Evolutionary conservation across 1,284 basidiomycete genomes (phyloP).

Genomic region (Volvariella surrecta): DNA sequence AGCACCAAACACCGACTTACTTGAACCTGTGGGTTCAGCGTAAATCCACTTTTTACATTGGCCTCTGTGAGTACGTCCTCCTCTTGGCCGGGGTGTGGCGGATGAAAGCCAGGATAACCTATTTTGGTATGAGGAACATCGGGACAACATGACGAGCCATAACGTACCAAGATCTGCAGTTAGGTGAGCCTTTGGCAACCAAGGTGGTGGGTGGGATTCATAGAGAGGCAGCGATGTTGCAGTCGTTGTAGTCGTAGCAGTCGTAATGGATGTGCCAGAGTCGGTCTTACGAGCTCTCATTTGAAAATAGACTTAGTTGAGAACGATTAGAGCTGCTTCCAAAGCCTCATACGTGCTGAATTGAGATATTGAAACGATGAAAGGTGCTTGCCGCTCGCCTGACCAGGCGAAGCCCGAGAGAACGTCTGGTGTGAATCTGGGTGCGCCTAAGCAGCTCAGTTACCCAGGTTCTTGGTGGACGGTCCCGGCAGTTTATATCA

Average conservation of each 20-base stretch:
- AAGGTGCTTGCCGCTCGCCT: no score
- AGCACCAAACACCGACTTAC: slow-evolving; percentile 28
- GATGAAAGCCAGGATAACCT: slow-evolving; percentile 86
- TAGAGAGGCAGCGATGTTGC: slow-evolving; percentile 40
- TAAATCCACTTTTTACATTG: slow-evolving; percentile 77
- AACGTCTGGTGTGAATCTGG: no score
- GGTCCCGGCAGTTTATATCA: background rate
- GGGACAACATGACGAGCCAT: background rate
- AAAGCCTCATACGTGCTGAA: no score
- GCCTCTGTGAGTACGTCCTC: slow-evolving; percentile 77
- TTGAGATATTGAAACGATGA: no score
- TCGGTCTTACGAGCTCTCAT: no score
- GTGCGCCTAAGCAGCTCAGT: no score
- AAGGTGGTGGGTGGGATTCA: slow-evolving; percentile 59
- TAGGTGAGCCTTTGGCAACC: slow-evolving; percentile 59
- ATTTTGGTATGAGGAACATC: slow-evolving; percentile 6
- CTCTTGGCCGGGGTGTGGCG: slow-evolving; percentile 74
- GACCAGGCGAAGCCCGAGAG: no score
- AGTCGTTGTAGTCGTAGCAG: no score
- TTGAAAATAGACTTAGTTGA: no score
- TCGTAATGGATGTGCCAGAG: no score
- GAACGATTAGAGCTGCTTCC: background rate
- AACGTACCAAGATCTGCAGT: slow-evolving; percentile 59
- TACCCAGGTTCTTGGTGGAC: no score
- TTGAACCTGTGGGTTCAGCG: slow-evolving; percentile 49